Base-by-base conservation (phyloP, 1,284 basidiomycete species). In the Dichomitus squalens region DNA sequence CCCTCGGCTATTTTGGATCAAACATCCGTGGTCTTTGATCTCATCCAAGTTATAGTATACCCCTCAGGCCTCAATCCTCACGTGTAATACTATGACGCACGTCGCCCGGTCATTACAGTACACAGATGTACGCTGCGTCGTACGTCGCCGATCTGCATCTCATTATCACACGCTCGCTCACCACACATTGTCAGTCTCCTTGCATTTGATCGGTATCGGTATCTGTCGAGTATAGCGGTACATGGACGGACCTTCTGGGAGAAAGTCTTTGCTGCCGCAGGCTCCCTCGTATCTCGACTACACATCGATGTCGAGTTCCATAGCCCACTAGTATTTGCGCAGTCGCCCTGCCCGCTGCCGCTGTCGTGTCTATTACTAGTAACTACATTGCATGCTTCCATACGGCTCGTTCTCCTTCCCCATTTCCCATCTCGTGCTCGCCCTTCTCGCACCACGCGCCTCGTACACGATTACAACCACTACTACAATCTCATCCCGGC, bases 21-120 rank as follows among this genome's bases (percentile, higher is more conserved):
- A 65, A 65, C 64, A 66, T 69, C 66, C 64, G 61, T 61, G 67
- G 64, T 66, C 58, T 60, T 63, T 57, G 65, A 69, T 69, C 69
- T 68, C 69, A 70, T 67, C 65, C 68, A 68, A 70, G 64, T 68
- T 70, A 70, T 68, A 68, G 66, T 73, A 73, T 72, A 72, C 72
- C 72, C 71, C 67, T 64, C 72, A 71, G 71, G 68, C 65, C 63
- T 63, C 72, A 71, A 72, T 69, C 65, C 63, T 63, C 67, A 69
- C 64, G 63, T 73, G 72, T 73, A 73, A 73, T 71, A 68, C 70
- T 73, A 73, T 73, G 70, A 71, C 69, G 68, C 70, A 72, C 66
- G 65, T 65, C 61, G 64, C 61, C 62, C 67, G 65, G 67, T 70
- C 63, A 60, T 68, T 70, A 64, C 63, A 60, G 64, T 67, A 65